Percentiles rank a stretch among this genome's conserved stretches.
Conservation (phyloP, 2,329 filamentous ascomycete species). For the Botrytis paeoniae region DNA sequence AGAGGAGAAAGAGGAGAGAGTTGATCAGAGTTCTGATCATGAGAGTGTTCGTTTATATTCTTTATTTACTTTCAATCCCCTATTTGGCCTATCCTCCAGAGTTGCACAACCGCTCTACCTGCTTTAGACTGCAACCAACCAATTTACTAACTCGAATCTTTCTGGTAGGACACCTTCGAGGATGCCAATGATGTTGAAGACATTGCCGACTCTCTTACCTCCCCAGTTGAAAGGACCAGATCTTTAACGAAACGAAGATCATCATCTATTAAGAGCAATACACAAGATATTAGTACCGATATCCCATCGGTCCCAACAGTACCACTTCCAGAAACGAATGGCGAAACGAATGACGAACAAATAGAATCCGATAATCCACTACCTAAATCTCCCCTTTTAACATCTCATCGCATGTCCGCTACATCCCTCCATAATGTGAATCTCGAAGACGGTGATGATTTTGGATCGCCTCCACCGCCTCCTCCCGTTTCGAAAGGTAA, state of each 20-base stretch:
- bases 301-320: constrained; percentile 27
- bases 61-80: constrained; percentile 10
- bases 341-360: constrained; percentile 33
- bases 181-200: constrained; percentile 64
- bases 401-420: constrained; percentile 52
- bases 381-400: constrained; percentile 48
- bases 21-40: constrained; percentile 25
- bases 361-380: constrained; percentile 29
- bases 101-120: constrained; percentile 27
- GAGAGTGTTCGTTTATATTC: constrained; percentile 26
- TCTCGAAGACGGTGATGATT: constrained; percentile 45
- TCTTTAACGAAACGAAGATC: constrained; percentile 44
- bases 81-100: constrained; percentile 14
- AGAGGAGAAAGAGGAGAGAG: constrained; percentile 19
- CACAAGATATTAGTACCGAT: constrained; percentile 35
- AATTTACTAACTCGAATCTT: constrained; percentile 19
- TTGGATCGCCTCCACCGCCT: constrained; percentile 22
- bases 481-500: constrained; percentile 17
- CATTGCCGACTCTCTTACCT: constrained; percentile 24
- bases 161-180: constrained; percentile 70
- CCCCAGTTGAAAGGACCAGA: constrained; percentile 31
- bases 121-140: constrained; percentile 17
- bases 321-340: constrained; percentile 32
- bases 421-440: constrained; percentile 62
- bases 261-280: constrained; percentile 33